Base-by-base conservation (phyloP, 1,139 yeast species). In the Pichia sp. region DNA sequence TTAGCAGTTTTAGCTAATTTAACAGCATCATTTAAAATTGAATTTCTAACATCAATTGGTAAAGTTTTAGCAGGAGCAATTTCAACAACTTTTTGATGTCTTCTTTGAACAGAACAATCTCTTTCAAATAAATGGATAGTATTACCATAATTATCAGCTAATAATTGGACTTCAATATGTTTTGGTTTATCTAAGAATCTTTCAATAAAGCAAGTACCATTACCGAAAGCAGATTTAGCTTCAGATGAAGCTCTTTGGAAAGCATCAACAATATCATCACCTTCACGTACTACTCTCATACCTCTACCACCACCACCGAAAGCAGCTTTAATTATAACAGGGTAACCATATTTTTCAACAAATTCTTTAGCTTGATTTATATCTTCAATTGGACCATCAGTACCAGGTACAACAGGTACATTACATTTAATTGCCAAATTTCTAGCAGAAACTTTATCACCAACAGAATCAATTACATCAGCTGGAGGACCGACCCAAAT, bases 221-320 rank as follows among this genome's bases (percentile, higher is more conserved):
- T 89, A 59, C 98, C 98, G 55, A 91, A 91, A 12, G 98, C 82
- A 35, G 96, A 75, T 60, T 79, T 74, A 44, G 98, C 98, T 69
- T 93, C 98, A 31, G 95, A 83, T 33, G 84, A 79, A 34, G 98
- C 98, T 67, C 98, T 81, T 58, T 73, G 70, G 69, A 91, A 91
- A 30, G 97, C 97, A 63, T 91, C 97, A 40, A 64, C 80, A 49
- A 91, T 79, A 60, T 82, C 88, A 53, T 91, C 98, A 54, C 96
- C 97, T 64, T 91, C 96, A 60, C 94, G 75, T 38, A 93, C 98
- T 40, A 91, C 97, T 69, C 98, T 81, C 98, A 91, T 91, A 72
- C 98, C 98, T 68, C 98, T 81, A 60, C 99, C 98, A 72, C 98
- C 98, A 68, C 98, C 98, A 64, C 99, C 98, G 61, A 84, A 91